A percentile compares a stretch with the other conserved stretches of the same genome.
phyloP scores from a whole-genome alignment of 805 yeast genomes.

The Ogataea nonfermentans region DNA sequence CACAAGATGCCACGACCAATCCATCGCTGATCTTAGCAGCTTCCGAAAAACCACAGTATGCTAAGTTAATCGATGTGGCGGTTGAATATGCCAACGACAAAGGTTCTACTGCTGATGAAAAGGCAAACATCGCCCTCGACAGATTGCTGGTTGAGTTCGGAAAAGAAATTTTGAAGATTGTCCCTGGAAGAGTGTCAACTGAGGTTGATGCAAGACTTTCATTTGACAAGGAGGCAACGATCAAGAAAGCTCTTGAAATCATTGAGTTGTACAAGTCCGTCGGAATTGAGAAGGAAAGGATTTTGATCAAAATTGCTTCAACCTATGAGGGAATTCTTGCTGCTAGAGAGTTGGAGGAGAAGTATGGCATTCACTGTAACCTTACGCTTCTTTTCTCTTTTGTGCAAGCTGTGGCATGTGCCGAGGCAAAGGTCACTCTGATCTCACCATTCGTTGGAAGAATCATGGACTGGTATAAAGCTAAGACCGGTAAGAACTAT shows the following conservation, averaged over 20 bases:
- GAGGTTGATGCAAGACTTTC: slow-evolving; percentile 99
- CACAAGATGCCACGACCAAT: slow-evolving; percentile 99
- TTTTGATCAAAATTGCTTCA: slow-evolving; percentile 94
- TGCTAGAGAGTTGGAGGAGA: slow-evolving; percentile 88
- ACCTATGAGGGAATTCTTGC: slow-evolving; percentile 99
- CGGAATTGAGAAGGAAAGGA: slow-evolving; percentile 86
- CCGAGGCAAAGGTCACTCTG: slow-evolving; percentile 94
- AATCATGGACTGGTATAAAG: slow-evolving; percentile 98
- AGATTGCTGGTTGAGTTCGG: slow-evolving; percentile 95
- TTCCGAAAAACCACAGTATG: slow-evolving; percentile 83
- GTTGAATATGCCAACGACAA: slow-evolving; percentile 76
- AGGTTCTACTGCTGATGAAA: slow-evolving; percentile 57
- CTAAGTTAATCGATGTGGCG: slow-evolving; percentile 86
- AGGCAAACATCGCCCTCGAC: slow-evolving; percentile 84
- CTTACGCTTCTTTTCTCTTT: slow-evolving; percentile 93
- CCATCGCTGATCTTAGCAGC: slow-evolving; percentile 98
- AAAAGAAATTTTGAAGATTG: slow-evolving; percentile 84
- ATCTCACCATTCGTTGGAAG: slow-evolving; percentile 99
- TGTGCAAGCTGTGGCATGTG: slow-evolving; percentile 98
- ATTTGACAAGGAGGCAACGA: slow-evolving; percentile 90
- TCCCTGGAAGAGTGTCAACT: slow-evolving; percentile 98
- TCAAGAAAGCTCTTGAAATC: slow-evolving; percentile 89
- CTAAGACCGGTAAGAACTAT: slow-evolving; percentile 85
- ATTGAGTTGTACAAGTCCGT: slow-evolving; percentile 80
- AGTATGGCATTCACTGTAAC: slow-evolving; percentile 91